Evolutionary conservation across 2,329 filamentous ascomycete species (phyloP).

Genomic region (Cucurbitaria berberidis): DNA sequence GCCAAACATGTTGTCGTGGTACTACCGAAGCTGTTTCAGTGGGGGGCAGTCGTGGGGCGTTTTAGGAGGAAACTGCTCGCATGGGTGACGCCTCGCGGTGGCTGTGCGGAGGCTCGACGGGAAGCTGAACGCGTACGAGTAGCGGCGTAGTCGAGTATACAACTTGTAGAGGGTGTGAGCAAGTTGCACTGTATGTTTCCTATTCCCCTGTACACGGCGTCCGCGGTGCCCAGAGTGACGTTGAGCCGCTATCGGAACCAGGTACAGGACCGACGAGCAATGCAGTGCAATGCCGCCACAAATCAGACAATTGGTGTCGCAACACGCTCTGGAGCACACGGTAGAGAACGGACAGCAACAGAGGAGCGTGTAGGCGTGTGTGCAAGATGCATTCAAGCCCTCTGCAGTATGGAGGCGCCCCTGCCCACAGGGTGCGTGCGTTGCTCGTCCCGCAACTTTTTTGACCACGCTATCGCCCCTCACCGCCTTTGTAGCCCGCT

Average conservation of each 20-base stretch:
- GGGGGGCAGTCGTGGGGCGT: slow-evolving; percentile 17
- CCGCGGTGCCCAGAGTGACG: neutral
- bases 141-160: neutral
- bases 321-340: slow-evolving; percentile 11
- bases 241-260: neutral
- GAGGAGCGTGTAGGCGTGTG: neutral
- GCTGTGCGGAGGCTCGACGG: slow-evolving; percentile 14
- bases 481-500: slow-evolving; percentile 9
- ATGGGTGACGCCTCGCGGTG: slow-evolving; percentile 34
- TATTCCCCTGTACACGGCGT: neutral
- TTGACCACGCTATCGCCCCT: slow-evolving; percentile 21
- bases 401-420: slow-evolving; percentile 17
- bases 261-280: slow-evolving; percentile 1
- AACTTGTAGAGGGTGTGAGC: neutral
- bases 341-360: neutral
- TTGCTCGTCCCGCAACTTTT: slow-evolving; percentile 24
- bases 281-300: too few relatives aligned
- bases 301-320: slow-evolving; percentile 18
- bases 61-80: slow-evolving; percentile 27
- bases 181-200: neutral
- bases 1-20: slow-evolving; percentile 40
- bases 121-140: neutral
- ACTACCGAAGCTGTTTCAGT: slow-evolving; percentile 39
- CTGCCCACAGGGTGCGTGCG: slow-evolving; percentile 18
- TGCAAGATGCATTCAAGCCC: slow-evolving; percentile 1